Conservation (phyloP, 1,284 basidiomycete genomes). For the Irpex lacteus region DNA sequence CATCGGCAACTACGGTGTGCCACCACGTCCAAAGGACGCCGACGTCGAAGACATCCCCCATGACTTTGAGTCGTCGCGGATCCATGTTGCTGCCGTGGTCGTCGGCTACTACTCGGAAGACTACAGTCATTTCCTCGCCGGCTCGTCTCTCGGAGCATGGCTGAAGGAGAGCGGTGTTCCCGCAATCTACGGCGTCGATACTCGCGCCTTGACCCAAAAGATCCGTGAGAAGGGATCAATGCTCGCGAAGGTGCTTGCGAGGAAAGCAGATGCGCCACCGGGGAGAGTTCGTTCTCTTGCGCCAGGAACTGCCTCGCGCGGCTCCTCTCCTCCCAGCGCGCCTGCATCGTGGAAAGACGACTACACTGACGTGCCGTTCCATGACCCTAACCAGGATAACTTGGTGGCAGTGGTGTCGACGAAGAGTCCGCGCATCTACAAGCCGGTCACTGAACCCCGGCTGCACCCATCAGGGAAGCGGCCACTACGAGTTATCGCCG, state of each 20-base stretch:
- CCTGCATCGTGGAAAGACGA: constrained; percentile 74
- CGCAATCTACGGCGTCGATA: constrained; percentile 96
- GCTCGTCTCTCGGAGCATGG: constrained; percentile 88
- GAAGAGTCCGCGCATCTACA: constrained; percentile 68
- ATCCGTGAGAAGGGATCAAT: constrained; percentile 94
- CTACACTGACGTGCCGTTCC: constrained; percentile 81
- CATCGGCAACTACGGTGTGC: constrained; percentile 99
- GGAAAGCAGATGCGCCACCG: constrained; percentile 36
- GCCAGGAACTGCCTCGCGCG: background rate
- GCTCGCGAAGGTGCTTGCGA: constrained; percentile 80
- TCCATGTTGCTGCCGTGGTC: constrained; percentile 91
- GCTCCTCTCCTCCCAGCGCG: constrained; percentile 20
- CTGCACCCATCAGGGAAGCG: constrained; percentile 79
- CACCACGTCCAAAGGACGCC: constrained; percentile 57
- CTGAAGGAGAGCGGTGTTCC: constrained; percentile 94
- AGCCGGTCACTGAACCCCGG: constrained; percentile 52
- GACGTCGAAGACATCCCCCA: constrained; percentile 65
- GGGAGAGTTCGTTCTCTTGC: background rate
- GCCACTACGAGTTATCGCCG: constrained; percentile 80
- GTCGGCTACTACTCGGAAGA: constrained; percentile 95
- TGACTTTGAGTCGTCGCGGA: constrained; percentile 93
- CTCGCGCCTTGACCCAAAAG: constrained; percentile 94
- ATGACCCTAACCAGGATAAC: constrained; percentile 89
- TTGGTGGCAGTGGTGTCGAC: constrained; percentile 91
- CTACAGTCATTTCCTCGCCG: constrained; percentile 94